Conservation (phyloP, 139 green algal genomes). For the Parachlorella kessleri region DNA sequence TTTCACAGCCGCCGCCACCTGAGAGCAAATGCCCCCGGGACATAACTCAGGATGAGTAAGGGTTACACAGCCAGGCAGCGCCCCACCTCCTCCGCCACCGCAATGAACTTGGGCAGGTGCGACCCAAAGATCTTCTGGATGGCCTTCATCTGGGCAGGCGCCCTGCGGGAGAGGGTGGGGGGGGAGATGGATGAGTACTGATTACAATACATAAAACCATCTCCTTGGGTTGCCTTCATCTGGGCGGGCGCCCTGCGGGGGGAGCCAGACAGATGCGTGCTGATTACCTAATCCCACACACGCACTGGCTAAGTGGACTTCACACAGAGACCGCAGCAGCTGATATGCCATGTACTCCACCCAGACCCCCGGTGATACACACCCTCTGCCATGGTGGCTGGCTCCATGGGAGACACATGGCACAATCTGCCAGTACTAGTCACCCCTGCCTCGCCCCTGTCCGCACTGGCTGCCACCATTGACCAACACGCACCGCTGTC, state of each 20-base stretch:
- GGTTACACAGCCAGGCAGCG: not conserved
- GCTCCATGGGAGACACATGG: too few relatives aligned
- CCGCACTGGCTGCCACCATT: not conserved
- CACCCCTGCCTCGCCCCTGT: not conserved
- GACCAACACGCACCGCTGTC: not conserved
- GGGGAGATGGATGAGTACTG: not conserved
- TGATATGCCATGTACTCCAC: too few relatives aligned
- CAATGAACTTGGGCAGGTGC: slow-evolving; percentile 20
- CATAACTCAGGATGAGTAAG: not conserved
- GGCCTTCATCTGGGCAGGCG: slow-evolving; percentile 5
- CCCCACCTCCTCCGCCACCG: slow-evolving; percentile 9
- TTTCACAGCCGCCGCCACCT: too few relatives aligned
- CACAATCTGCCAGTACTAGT: not conserved
- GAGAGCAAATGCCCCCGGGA: too few relatives aligned
- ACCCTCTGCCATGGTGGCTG: too few relatives aligned
- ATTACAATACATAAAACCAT: not conserved
- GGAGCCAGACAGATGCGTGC: not conserved
- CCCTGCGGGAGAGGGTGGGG: not conserved
- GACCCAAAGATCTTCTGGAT: slow-evolving; percentile 36
- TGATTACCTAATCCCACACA: too few relatives aligned
- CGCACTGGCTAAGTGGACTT: not conserved
- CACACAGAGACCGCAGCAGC: not conserved
- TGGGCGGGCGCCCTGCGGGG: not conserved
- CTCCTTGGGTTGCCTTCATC: not conserved
- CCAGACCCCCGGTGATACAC: too few relatives aligned